A percentile compares a stretch with the other conserved stretches of the same genome.
Evolutionary conservation across 2,329 filamentous ascomycete genomes (phyloP).

Genomic region (Cladosporium sp.): DNA sequence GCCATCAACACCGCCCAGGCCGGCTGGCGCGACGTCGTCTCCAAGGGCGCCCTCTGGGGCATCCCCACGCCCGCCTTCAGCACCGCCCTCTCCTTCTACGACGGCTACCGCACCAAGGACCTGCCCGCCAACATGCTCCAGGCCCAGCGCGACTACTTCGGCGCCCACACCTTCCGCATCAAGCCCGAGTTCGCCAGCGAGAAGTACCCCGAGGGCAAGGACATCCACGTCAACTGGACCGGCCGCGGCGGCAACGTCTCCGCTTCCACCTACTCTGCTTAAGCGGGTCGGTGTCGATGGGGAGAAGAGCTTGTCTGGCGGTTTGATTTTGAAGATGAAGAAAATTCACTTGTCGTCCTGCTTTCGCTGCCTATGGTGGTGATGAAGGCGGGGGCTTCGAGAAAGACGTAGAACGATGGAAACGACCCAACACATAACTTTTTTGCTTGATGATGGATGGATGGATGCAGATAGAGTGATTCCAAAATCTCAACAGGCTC

Average conservation of each 20-base stretch:
- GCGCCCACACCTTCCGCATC: conserved; percentile 53
- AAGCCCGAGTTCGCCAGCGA: conserved; percentile 46
- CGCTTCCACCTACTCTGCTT: conserved; percentile 95
- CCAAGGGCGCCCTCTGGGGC: conserved; percentile 87
- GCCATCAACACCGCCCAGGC: conserved; percentile 91
- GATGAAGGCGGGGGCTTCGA: not conserved
- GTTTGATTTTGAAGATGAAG: not conserved
- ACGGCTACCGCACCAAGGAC: conserved; percentile 95
- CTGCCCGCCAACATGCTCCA: conserved; percentile 97
- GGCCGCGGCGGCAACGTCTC: conserved; percentile 95
- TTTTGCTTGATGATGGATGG: not conserved
- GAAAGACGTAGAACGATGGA: conserved; percentile 3
- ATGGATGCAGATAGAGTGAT: conserved; percentile 10
- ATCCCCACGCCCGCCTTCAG: conserved; percentile 96
- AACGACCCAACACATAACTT: conserved; percentile 2
- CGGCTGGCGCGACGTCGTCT: conserved; percentile 85
- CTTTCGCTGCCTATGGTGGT: not conserved
- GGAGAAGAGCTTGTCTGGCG: not conserved
- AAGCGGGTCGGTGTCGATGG: conserved; percentile 31
- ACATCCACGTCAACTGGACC: conserved; percentile 99
- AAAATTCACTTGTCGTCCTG: not conserved
- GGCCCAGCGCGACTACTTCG: conserved; percentile 99
- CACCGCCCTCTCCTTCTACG: conserved; percentile 96
- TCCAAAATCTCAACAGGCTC: not conserved
- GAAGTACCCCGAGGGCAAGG: conserved; percentile 72